These are phyloP conservation scores for Blastobotrys peoriensis DNA, from an alignment of 805 yeast species.

Conservation along the genomic window DNA sequence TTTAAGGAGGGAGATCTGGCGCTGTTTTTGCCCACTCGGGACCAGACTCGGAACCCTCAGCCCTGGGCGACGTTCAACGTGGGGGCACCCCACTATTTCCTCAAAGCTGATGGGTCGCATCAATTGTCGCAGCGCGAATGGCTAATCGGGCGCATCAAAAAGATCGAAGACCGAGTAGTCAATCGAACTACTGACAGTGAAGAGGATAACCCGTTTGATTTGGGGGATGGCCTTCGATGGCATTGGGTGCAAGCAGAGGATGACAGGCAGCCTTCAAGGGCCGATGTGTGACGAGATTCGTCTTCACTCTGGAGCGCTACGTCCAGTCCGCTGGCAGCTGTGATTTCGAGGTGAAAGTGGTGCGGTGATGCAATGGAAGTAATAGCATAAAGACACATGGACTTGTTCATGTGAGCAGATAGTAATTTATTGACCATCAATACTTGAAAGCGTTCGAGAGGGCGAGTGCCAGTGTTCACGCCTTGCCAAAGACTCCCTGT, in stretches of 20 bases:
- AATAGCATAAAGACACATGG: no score
- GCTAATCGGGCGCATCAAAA: slow-evolving; percentile 66
- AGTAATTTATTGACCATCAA: no score
- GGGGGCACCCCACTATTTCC: slow-evolving; percentile 78
- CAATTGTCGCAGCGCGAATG: slow-evolving; percentile 56
- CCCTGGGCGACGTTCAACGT: slow-evolving; percentile 96
- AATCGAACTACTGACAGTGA: slow-evolving; percentile 35
- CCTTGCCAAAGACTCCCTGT: no score
- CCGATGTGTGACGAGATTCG: no score
- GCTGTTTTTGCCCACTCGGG: slow-evolving; percentile 73
- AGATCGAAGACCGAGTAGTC: slow-evolving; percentile 51
- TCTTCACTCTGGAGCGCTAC: no score
- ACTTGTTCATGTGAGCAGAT: no score
- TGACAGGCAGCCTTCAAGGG: slow-evolving; percentile 2
- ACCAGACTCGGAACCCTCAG: slow-evolving; percentile 34
- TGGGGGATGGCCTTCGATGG: slow-evolving; percentile 62
- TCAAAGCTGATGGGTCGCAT: slow-evolving; percentile 42
- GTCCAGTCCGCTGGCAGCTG: no score
- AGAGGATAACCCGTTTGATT: slow-evolving; percentile 56
- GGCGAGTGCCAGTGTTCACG: no score
- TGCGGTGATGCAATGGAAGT: no score
- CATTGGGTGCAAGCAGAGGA: slow-evolving; percentile 47
- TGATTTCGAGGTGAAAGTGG: no score
- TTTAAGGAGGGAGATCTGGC: slow-evolving; percentile 75
- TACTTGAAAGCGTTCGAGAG: no score